phyloP scores from a whole-genome alignment of 2,329 filamentous ascomycete genomes.

The Chrysoporthe puriensis region DNA sequence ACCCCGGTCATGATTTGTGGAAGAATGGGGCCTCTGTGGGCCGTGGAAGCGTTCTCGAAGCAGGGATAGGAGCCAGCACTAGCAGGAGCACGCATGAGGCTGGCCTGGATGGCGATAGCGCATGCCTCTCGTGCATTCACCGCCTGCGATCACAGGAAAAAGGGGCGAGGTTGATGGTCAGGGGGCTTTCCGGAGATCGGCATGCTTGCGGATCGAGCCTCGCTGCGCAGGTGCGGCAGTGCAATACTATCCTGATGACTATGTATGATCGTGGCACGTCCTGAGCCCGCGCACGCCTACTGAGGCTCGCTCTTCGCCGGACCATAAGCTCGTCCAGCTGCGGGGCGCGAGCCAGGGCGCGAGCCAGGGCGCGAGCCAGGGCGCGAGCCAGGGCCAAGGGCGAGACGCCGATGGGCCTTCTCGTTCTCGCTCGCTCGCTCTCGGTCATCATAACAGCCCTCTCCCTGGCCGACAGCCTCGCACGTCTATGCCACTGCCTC shows the following conservation, averaged over 20 bases:
- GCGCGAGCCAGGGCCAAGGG: too few species aligned
- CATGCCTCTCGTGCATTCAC: background rate
- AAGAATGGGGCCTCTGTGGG: conserved; percentile 5
- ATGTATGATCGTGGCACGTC: background rate
- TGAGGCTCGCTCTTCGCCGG: background rate
- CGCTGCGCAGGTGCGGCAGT: background rate
- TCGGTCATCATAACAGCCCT: too few species aligned
- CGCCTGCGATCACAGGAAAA: conserved; percentile 4
- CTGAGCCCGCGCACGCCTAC: background rate
- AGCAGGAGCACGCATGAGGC: background rate
- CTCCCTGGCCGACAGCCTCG: background rate
- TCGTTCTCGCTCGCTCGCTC: too few species aligned
- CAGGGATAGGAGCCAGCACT: background rate
- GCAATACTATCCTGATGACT: background rate
- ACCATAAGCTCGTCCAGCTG: background rate
- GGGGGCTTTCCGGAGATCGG: conserved; percentile 10
- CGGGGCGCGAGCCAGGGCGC: too few species aligned
- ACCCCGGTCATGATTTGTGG: conserved; percentile 5
- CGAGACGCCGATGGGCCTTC: too few species aligned
- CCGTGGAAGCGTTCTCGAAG: conserved; percentile 12
- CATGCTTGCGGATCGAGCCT: background rate
- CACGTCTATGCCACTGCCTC: conserved; percentile 3
- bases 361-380: too few species aligned
- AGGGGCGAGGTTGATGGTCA: conserved; percentile 7
- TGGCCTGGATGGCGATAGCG: background rate